Conservation (phyloP, 2,329 filamentous ascomycete species). For the Xylaria hypoxylon region DNA sequence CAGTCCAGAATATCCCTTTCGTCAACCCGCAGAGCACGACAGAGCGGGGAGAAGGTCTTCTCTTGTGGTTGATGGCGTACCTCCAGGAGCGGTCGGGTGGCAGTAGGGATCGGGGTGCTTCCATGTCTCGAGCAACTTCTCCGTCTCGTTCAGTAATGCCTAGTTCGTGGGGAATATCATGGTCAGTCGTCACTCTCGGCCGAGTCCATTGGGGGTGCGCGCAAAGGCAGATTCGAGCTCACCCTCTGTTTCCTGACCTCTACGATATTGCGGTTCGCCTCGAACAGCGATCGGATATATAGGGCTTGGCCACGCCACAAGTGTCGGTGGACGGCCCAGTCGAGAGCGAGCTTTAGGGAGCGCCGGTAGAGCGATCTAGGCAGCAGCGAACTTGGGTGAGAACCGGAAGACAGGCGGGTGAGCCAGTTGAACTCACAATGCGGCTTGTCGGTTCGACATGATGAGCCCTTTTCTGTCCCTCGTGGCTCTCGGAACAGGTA, state of each 20-base stretch:
- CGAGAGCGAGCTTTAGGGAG: slow-evolving; percentile 90
- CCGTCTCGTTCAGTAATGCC: slow-evolving; percentile 87
- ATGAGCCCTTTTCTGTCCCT: slow-evolving; percentile 38
- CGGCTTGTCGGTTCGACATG: slow-evolving; percentile 63
- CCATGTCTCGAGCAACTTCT: slow-evolving; percentile 89
- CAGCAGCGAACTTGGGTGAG: slow-evolving; percentile 36
- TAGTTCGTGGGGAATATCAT: slow-evolving; percentile 54
- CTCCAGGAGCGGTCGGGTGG: slow-evolving; percentile 91
- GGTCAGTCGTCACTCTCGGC: slow-evolving; percentile 24
- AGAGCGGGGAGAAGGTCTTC: neutral
- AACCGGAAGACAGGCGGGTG: neutral
- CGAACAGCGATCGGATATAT: slow-evolving; percentile 95
- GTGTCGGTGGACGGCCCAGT: slow-evolving; percentile 94
- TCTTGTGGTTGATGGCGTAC: slow-evolving; percentile 60
- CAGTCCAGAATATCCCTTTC: slow-evolving; percentile 5
- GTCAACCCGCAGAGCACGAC: neutral
- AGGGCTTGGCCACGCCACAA: slow-evolving; percentile 96
- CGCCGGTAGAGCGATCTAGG: slow-evolving; percentile 84
- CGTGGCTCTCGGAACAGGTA: slow-evolving; percentile 12
- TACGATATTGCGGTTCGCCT: slow-evolving; percentile 86
- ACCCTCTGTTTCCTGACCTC: slow-evolving; percentile 90
- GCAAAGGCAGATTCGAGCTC: slow-evolving; percentile 42
- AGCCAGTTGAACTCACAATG: slow-evolving; percentile 57
- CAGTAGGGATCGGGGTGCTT: slow-evolving; percentile 97
- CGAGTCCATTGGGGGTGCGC: slow-evolving; percentile 10